Evolutionary conservation across 345 rosid species (phyloP).

Genomic region (Citrus australasica): DNA sequence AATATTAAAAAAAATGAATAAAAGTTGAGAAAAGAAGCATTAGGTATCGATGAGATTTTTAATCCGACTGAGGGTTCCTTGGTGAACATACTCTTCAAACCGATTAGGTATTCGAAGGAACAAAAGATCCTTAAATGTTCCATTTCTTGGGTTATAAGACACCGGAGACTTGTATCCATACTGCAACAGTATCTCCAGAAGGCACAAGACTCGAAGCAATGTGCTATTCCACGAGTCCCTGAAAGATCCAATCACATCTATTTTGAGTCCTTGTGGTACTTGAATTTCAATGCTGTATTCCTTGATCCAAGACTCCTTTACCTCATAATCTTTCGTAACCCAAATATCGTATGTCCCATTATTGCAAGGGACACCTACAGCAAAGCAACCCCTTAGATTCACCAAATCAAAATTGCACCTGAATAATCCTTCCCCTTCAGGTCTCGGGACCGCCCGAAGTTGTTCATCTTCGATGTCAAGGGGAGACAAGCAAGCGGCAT

Average conservation of each 20-base stretch:
- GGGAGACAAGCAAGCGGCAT: constrained; percentile 10
- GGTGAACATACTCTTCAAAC: neutral
- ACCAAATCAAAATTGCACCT: neutral
- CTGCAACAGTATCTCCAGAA: neutral
- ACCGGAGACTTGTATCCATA: neutral
- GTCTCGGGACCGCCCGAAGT: constrained; percentile 13
- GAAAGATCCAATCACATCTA: neutral
- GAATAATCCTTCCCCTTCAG: neutral
- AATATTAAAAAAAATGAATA: neutral
- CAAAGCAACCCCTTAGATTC: constrained; percentile 22
- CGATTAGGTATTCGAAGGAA: neutral
- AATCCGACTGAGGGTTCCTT: neutral
- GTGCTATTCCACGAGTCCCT: neutral
- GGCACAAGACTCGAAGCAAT: neutral
- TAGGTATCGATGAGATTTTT: neutral
- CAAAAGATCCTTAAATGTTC: neutral
- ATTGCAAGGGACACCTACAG: constrained; percentile 4
- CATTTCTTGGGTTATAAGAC: neutral
- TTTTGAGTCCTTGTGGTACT: constrained; percentile 11
- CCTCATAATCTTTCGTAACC: constrained; percentile 21
- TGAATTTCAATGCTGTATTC: constrained; percentile 17
- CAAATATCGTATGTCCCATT: neutral
- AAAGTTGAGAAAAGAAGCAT: neutral
- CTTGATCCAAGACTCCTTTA: constrained; percentile 27
- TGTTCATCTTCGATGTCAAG: constrained; percentile 22